These are phyloP conservation scores for Sphagnum magellanicum DNA, from an alignment of 228 moss, liverwort and hornwort species.

Conservation along the genomic window DNA sequence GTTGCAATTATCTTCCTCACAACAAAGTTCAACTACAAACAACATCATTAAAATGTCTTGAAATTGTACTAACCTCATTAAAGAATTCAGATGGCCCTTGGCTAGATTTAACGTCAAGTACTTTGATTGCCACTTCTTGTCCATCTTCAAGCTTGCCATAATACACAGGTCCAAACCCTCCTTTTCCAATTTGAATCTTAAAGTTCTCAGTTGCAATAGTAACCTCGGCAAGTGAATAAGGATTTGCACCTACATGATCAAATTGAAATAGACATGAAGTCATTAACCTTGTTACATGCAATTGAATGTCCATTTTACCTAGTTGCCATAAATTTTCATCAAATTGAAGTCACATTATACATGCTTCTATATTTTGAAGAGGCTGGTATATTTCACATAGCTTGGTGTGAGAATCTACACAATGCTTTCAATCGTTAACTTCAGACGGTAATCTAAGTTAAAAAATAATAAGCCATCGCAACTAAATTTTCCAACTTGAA, in stretches of 20 bases:
- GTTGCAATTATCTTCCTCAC: too few species aligned
- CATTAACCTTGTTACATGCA: too few species aligned
- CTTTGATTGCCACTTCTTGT: slow-evolving; percentile 35
- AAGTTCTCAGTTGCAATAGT: slow-evolving; percentile 24
- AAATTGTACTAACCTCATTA: slow-evolving; percentile 15
- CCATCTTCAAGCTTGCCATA: slow-evolving; percentile 22
- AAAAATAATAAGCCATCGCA: too few species aligned
- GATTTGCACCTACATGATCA: not conserved
- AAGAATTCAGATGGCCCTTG: slow-evolving; percentile 18
- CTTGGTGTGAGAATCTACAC: not conserved
- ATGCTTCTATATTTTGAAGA: not conserved
- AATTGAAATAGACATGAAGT: too few species aligned
- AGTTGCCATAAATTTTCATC: too few species aligned
- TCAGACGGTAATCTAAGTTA: not conserved
- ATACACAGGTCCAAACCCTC: slow-evolving; percentile 31
- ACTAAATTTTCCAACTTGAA: too few species aligned
- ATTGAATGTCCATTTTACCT: too few species aligned
- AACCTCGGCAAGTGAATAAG: slow-evolving; percentile 11
- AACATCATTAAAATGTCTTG: too few species aligned
- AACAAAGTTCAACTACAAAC: too few species aligned
- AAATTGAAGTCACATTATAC: too few species aligned
- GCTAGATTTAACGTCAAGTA: slow-evolving; percentile 1
- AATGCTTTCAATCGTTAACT: not conserved
- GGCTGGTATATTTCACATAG: not conserved
- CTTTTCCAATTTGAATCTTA: slow-evolving; percentile 13